These are phyloP conservation scores for Deuterostichococcus epilithicus DNA, from an alignment of 139 green algal genomes.

Conservation along the genomic window DNA sequence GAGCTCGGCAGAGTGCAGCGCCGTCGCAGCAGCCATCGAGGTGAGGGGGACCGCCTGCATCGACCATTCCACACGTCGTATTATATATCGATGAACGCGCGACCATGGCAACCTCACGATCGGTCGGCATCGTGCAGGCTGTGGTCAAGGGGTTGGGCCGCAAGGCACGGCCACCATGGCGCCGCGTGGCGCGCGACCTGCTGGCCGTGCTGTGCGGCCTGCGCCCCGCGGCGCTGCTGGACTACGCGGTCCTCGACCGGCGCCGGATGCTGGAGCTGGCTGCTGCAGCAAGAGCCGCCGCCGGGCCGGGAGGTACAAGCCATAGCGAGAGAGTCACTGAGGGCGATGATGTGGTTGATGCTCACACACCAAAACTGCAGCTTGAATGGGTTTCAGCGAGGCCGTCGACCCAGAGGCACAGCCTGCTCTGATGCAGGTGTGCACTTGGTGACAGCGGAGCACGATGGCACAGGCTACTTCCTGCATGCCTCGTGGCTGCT, in stretches of 20 bases:
- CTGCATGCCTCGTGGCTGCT: conserved; percentile 16
- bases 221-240: conserved; percentile 45
- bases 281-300: background rate
- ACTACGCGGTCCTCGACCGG: conserved; percentile 30
- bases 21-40: background rate
- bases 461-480: conserved; percentile 44
- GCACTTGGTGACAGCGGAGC: conserved; percentile 15
- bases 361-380: no score
- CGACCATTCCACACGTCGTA: no score
- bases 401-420: no score
- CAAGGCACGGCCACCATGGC: background rate
- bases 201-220: conserved; percentile 39
- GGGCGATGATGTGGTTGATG: no score
- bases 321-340: no score
- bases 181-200: conserved; percentile 36
- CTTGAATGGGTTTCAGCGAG: no score
- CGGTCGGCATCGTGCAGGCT: no score
- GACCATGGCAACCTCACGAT: no score
- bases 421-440: conserved; percentile 16
- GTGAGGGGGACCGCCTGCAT: background rate
- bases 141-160: no score
- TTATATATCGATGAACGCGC: no score
- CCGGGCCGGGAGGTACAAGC: background rate
- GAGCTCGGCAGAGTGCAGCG: background rate
- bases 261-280: conserved; percentile 9